Evolutionary conservation across 2,329 filamentous ascomycete species (phyloP), one percentile per base, ranked within the genome.

Genomic region (Aspergillus pseudotamarii): DNA sequence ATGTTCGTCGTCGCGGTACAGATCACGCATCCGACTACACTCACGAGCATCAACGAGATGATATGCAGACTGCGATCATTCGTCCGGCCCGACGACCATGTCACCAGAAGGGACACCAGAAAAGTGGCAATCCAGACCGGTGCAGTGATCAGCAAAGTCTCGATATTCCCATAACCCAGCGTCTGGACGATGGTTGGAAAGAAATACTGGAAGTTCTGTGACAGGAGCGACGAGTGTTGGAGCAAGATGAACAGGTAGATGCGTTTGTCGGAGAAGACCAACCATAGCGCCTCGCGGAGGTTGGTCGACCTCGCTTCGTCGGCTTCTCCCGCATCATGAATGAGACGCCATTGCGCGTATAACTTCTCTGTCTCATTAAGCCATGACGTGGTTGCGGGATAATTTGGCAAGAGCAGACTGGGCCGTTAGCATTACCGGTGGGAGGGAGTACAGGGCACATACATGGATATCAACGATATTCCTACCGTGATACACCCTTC

Each of bases 141-240:
- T 0, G 81, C 81, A 2, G 78, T 79, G 26, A 84, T 77, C 1
- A 84, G 70, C 14, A 84, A 66, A 0, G 83, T 82, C 38, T 82
- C 72, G 30, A 81, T 80, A 46, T 79, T 74, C 63, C 65, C 79
- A 71, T 86, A 90, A 0, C 86, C 85, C 0, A 90, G 80, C 0
- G 86, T 88, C 50, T 86, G 81, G 1, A 89, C 85, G 46, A 90
- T 88, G 0, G 83, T 86, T 0, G 88, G 88, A 75, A 90, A 89
- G 77, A 89, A 89, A 71, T 89, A 89, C 53, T 88, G 85, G 69
- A 89, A 88, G 1, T 83, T 85, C 69, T 87, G 84, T 0, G 80
- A 77, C 55, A 82, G 74, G 58, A 83, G 81, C 3, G 79, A 79
- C 67, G 80, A 75, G 68, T 83, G 82, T 65, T 83, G 81, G 69